These are phyloP conservation scores for Globisporangium recalcitrans DNA, from an alignment of 352 stramenopile species.

Conservation along the genomic window DNA sequence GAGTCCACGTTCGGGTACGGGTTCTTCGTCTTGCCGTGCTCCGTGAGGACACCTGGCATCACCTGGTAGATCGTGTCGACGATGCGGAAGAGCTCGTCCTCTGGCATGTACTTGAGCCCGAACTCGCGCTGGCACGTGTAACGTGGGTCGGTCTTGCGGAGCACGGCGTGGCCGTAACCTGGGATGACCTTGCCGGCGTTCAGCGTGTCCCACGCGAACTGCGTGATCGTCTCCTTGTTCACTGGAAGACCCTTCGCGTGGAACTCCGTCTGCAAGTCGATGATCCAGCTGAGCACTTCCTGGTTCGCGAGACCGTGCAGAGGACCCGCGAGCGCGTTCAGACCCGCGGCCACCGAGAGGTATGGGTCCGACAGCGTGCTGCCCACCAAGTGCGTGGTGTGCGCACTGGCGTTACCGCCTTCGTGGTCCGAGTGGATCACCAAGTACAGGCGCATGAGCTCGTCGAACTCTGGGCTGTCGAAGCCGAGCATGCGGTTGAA, in stretches of 20 bases:
- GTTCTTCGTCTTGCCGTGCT: conserved; percentile 99
- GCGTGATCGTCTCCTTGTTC: conserved; percentile 97
- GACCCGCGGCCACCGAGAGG: conserved; percentile 93
- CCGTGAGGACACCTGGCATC: conserved; percentile 97
- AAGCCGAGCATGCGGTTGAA: conserved; percentile 99
- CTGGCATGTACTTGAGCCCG: conserved; percentile 98
- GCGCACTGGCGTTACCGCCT: conserved; percentile 97
- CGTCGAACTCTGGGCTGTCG: conserved; percentile 94
- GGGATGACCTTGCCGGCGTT: conserved; percentile 99
- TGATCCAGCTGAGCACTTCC: conserved; percentile 94
- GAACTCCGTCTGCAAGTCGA: conserved; percentile 95
- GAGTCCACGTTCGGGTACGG: conserved; percentile 99
- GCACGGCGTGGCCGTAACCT: conserved; percentile 97
- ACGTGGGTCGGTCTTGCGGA: conserved; percentile 98
- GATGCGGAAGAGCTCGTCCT: conserved; percentile 99
- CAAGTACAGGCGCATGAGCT: conserved; percentile 99
- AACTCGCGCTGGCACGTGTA: conserved; percentile 99
- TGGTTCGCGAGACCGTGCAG: conserved; percentile 99
- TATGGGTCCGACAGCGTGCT: conserved; percentile 97
- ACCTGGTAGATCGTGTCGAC: conserved; percentile 99
- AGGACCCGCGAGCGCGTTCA: conserved; percentile 97
- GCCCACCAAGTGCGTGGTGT: conserved; percentile 98
- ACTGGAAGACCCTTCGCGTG: conserved; percentile 93
- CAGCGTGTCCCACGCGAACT: conserved; percentile 99
- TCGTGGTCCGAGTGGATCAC: conserved; percentile 99